Evolutionary conservation across 208 protist genomes (phyloP).

Genomic region (Tritrichomonas foetus): DNA sequence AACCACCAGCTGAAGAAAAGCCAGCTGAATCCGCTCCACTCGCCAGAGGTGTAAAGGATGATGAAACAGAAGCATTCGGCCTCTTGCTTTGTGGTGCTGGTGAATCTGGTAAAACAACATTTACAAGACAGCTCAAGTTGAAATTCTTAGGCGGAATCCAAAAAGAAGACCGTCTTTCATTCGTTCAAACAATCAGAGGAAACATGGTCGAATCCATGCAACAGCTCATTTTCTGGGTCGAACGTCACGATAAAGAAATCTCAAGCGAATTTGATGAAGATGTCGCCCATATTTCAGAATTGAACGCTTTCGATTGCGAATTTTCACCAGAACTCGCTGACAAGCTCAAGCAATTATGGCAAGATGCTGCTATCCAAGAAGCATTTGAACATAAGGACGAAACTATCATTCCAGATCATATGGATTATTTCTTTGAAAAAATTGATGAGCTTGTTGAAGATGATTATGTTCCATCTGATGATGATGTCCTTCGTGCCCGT

Average conservation of each 20-base stretch:
- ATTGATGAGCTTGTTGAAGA: constrained; percentile 36
- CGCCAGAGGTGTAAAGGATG: neutral
- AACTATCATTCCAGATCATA: constrained; percentile 31
- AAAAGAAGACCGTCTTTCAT: neutral
- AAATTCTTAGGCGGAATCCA: neutral
- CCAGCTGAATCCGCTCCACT: neutral
- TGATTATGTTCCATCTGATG: constrained; percentile 41
- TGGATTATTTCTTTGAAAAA: constrained; percentile 48
- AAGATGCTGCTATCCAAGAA: neutral
- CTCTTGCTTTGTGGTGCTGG: constrained; percentile 35
- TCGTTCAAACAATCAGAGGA: neutral
- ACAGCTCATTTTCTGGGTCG: neutral
- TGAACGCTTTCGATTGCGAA: neutral
- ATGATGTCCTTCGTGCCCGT: constrained; percentile 44
- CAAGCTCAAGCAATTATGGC: neutral
- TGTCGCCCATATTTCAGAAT: neutral
- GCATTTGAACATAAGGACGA: neutral
- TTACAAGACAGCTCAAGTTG: neutral
- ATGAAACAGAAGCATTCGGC: neutral
- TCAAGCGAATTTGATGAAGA: neutral
- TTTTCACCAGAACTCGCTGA: neutral
- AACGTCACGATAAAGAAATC: neutral
- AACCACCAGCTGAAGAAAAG: neutral
- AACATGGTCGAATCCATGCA: constrained; percentile 8
- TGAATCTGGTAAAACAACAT: constrained; percentile 42